phyloP scores from a whole-genome alignment of 2,329 filamentous ascomycete species.

The Diaporthe velutina region DNA sequence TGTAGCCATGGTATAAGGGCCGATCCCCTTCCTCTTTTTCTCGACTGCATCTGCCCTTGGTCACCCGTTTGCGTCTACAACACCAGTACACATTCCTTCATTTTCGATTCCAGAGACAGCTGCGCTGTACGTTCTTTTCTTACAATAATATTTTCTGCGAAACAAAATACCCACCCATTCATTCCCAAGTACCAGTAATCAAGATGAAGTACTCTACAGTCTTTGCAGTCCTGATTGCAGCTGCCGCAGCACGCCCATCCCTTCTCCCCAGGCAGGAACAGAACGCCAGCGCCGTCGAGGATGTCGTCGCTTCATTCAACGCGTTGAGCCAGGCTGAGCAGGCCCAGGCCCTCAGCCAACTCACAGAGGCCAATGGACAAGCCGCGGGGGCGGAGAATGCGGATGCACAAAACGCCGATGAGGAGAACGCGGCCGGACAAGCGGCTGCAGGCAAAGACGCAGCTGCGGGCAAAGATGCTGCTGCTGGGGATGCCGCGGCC shows the following conservation, averaged over 20 bases:
- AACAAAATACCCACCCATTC: neutral
- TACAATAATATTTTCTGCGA: neutral
- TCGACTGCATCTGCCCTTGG: neutral
- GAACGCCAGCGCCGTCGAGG: neutral
- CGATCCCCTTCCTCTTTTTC: neutral
- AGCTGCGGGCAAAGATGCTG: neutral
- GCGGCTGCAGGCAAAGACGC: neutral
- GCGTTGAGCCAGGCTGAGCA: neutral
- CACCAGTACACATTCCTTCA: neutral
- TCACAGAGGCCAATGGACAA: neutral
- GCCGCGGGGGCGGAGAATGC: neutral
- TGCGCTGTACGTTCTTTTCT: conserved; percentile 22
- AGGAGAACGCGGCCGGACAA: neutral
- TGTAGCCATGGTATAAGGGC: conserved; percentile 11
- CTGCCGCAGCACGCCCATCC: conserved; percentile 1
- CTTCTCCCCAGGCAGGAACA: neutral
- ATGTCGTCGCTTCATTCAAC: conserved; percentile 9
- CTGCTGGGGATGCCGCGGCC: neutral
- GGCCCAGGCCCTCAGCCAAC: neutral
- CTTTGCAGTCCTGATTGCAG: conserved; percentile 7
- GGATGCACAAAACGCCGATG: neutral
- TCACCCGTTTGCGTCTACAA: neutral
- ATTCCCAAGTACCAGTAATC: neutral
- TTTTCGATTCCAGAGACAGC: conserved; percentile 17
- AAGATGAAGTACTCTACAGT: conserved; percentile 22